Conservation (phyloP, 2,329 filamentous ascomycete species). For the Eutypa lata region DNA sequence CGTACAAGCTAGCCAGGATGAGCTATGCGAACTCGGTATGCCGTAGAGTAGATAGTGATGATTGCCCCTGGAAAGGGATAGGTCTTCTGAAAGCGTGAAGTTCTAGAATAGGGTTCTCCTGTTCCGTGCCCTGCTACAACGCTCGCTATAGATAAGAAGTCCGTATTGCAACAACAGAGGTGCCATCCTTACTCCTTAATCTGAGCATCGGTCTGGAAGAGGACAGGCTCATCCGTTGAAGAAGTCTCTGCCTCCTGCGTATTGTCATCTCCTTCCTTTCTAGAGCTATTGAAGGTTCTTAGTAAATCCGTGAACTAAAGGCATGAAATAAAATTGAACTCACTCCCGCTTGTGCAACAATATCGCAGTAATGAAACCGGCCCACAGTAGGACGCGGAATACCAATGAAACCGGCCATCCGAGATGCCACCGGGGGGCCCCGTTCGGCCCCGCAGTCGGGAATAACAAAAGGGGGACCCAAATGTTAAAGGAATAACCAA, state of each 20-base stretch:
- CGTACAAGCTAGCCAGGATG: too few species aligned
- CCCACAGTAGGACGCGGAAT: constrained; percentile 43
- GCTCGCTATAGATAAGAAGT: too few species aligned
- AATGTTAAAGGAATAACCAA: constrained; percentile 43
- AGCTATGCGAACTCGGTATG: too few species aligned
- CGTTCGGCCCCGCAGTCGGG: constrained; percentile 37
- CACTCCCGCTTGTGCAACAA: constrained; percentile 30
- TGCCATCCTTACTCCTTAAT: constrained; percentile 6
- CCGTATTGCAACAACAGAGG: too few species aligned
- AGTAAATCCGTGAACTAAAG: constrained; percentile 1
- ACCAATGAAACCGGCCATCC: constrained; percentile 46
- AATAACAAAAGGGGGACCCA: constrained; percentile 42
- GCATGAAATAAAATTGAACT: constrained; percentile 1
- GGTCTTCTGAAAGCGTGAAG: too few species aligned
- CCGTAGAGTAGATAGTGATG: too few species aligned
- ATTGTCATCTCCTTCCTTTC: neutral
- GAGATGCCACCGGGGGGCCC: constrained; percentile 44
- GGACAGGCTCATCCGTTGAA: constrained; percentile 9
- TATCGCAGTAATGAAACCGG: constrained; percentile 35
- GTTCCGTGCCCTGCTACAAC: too few species aligned
- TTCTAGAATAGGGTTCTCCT: too few species aligned
- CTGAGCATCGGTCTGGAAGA: constrained; percentile 7
- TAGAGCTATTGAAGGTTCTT: constrained; percentile 1
- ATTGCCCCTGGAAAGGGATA: too few species aligned
- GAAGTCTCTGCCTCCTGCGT: constrained; percentile 6